phyloP scores from a whole-genome alignment of 345 rosid genomes.

The Sisymbrium altissimum region DNA sequence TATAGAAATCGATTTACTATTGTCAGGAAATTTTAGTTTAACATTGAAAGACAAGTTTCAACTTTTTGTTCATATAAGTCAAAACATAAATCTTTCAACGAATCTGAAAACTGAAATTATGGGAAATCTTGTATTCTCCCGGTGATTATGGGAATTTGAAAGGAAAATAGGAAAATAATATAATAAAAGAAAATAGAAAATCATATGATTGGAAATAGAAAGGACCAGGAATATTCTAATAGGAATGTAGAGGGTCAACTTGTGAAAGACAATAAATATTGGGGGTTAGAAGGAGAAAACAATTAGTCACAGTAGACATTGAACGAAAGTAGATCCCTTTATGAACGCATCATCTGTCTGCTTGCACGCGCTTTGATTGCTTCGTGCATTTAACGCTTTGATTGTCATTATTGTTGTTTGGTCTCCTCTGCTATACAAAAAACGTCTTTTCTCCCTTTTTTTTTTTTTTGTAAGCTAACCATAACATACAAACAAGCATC shows the following conservation, averaged over 20 bases:
- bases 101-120: background rate
- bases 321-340: slow-evolving; percentile 6
- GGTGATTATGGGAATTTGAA: background rate
- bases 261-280: background rate
- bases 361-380: slow-evolving; percentile 30
- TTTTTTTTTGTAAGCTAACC: background rate
- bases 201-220: background rate
- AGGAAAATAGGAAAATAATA: background rate
- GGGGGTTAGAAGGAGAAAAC: background rate
- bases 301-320: background rate
- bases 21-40: background rate
- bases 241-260: background rate
- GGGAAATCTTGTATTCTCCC: slow-evolving; percentile 2
- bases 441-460: background rate
- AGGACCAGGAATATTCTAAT: background rate
- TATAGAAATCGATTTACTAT: background rate
- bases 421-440: background rate
- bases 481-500: slow-evolving; percentile 1
- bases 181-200: background rate
- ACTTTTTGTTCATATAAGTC: background rate
- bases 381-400: slow-evolving; percentile 27
- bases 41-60: background rate
- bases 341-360: slow-evolving; percentile 19
- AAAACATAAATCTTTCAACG: background rate
- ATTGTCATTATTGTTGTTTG: slow-evolving; percentile 20